phyloP scores from a whole-genome alignment of 2,329 filamentous ascomycete genomes.

The Aureobasidium sp. region DNA sequence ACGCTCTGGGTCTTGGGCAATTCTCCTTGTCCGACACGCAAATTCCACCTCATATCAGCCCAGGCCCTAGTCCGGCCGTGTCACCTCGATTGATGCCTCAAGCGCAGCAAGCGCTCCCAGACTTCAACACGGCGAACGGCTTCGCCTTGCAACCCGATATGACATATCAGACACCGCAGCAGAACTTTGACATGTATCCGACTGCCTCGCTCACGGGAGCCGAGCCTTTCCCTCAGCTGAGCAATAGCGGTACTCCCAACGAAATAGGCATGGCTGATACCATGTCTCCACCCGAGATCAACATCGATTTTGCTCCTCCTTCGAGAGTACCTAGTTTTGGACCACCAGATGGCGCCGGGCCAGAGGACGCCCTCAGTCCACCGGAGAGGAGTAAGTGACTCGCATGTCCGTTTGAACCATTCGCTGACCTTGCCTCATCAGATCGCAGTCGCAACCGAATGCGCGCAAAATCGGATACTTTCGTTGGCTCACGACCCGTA shows the following conservation, averaged over 20 bases:
- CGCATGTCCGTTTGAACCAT: conserved; percentile 38
- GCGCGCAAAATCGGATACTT: conserved; percentile 55
- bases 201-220: conserved; percentile 33
- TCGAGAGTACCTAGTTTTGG: conserved; percentile 61
- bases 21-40: conserved; percentile 72
- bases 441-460: conserved; percentile 47
- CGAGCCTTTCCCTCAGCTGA: conserved; percentile 43
- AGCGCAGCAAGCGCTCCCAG: conserved; percentile 49
- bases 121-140: conserved; percentile 39
- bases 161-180: conserved; percentile 35
- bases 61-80: conserved; percentile 64
- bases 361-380: conserved; percentile 75
- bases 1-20: conserved; percentile 67
- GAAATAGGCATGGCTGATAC: conserved; percentile 64
- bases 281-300: conserved; percentile 90
- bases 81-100: conserved; percentile 63
- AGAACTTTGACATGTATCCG: conserved; percentile 39
- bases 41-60: conserved; percentile 47
- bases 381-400: conserved; percentile 58
- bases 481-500: conserved; percentile 42
- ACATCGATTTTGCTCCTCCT: conserved; percentile 82
- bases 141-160: conserved; percentile 42
- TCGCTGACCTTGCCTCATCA: conserved; percentile 11
- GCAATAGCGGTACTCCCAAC: conserved; percentile 29
- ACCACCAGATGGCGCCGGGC: conserved; percentile 56